A percentile compares a stretch with the other conserved stretches of the same genome.
Conservation (phyloP, 495 filamentous ascomycete species). For the Evernia prunastri region DNA sequence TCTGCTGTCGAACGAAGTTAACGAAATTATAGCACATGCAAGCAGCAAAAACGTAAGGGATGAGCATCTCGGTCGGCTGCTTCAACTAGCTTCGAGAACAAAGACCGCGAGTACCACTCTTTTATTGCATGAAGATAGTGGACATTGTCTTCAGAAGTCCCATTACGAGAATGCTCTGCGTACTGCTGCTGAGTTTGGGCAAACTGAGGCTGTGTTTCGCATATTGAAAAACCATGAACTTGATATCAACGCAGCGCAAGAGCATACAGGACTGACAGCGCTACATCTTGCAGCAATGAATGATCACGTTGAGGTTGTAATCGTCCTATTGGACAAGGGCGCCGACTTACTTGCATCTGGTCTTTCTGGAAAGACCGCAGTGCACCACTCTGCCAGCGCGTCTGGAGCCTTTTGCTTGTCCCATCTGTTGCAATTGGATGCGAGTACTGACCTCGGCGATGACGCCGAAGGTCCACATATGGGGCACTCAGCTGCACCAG, state of each 20-base stretch:
- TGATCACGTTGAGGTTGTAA: conserved; percentile 2
- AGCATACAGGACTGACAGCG: neutral
- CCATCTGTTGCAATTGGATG: neutral
- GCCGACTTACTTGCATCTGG: neutral
- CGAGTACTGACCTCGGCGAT: neutral
- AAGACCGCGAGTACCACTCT: neutral
- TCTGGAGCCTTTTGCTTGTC: too few relatives aligned
- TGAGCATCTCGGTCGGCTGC: neutral
- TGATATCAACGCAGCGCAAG: conserved; percentile 1
- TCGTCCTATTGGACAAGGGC: neutral
- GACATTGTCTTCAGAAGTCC: neutral
- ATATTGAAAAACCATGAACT: neutral
- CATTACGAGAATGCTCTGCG: neutral
- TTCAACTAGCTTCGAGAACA: neutral
- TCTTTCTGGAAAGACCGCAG: neutral
- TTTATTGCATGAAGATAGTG: neutral
- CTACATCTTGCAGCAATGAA: conserved; percentile 6
- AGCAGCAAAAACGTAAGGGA: neutral
- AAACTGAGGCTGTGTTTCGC: neutral
- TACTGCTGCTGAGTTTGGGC: conserved; percentile 3
- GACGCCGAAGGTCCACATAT: neutral
- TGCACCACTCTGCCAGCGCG: conserved; percentile 8
- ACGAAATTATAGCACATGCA: neutral
- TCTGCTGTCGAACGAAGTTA: neutral
- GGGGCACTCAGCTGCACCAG: neutral